Conservation (phyloP, 176 grass and related monocot genomes). For the Paspalum vaginatum region DNA sequence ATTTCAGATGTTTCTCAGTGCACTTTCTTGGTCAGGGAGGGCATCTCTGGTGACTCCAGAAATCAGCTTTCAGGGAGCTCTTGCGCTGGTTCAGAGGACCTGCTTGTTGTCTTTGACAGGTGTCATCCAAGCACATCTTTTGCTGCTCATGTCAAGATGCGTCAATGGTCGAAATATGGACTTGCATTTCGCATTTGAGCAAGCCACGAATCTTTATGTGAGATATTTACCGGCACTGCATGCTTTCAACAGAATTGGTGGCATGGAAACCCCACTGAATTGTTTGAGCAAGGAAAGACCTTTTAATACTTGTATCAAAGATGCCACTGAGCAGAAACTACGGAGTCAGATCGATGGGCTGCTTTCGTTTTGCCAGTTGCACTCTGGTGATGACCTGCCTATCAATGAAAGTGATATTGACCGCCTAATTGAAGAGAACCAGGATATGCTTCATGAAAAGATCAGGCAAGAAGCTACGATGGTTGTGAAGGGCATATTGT, state of each 20-base stretch:
- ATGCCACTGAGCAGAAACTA: slow-evolving; percentile 36
- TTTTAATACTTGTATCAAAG: slow-evolving; percentile 9
- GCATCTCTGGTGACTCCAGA: background rate
- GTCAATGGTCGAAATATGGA: background rate
- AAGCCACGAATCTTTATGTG: slow-evolving; percentile 37
- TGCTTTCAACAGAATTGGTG: slow-evolving; percentile 3
- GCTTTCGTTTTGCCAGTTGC: slow-evolving; percentile 43
- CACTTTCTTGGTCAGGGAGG: slow-evolving; percentile 36
- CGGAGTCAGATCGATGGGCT: slow-evolving; percentile 32
- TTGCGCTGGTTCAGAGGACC: background rate
- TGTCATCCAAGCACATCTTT: slow-evolving; percentile 42
- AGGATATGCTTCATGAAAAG: slow-evolving; percentile 50
- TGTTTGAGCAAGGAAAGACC: background rate
- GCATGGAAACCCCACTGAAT: background rate
- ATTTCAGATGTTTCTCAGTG: slow-evolving; percentile 18
- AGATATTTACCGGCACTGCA: slow-evolving; percentile 24
- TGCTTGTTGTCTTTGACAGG: background rate
- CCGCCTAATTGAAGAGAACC: slow-evolving; percentile 41
- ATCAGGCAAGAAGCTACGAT: slow-evolving; percentile 36
- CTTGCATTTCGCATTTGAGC: slow-evolving; percentile 24
- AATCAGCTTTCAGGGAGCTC: slow-evolving; percentile 31
- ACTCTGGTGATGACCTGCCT: slow-evolving; percentile 23
- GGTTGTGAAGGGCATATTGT: slow-evolving; percentile 40
- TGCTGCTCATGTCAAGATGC: slow-evolving; percentile 45
- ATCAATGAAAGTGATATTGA: slow-evolving; percentile 26